Evolutionary conservation across 1,284 basidiomycete genomes (phyloP).

Genomic region (Rhodotorula sp.): DNA sequence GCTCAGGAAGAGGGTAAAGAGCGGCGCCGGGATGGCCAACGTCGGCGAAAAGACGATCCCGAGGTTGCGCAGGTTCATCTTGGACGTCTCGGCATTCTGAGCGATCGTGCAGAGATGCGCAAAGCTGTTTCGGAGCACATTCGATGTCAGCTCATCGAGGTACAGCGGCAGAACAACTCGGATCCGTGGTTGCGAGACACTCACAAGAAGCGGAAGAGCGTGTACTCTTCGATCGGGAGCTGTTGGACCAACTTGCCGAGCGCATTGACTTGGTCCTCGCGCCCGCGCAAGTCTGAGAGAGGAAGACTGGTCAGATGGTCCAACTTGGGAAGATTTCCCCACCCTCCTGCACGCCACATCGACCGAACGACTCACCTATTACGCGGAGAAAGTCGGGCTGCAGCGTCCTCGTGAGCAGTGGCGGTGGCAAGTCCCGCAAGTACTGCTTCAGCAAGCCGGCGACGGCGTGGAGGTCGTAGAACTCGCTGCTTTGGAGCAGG

Average conservation of each 20-base stretch:
- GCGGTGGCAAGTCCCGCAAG: constrained; percentile 82
- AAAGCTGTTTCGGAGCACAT: constrained; percentile 5
- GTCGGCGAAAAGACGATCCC: constrained; percentile 97
- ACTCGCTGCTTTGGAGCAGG: constrained; percentile 76
- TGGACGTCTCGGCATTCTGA: constrained; percentile 83
- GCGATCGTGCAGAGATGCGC: constrained; percentile 84
- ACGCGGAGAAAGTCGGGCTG: constrained; percentile 84
- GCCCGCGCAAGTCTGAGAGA: constrained; percentile 69
- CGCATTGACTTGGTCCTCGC: constrained; percentile 81
- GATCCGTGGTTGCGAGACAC: constrained; percentile 51
- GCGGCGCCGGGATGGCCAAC: constrained; percentile 87
- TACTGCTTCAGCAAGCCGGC: constrained; percentile 84
- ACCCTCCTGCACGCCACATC: constrained; percentile 44
- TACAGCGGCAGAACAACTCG: too few relatives aligned
- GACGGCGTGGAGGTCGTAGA: constrained; percentile 92
- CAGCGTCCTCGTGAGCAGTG: constrained; percentile 84
- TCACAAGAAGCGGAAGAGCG: constrained; percentile 64
- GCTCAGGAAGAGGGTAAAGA: constrained; percentile 86
- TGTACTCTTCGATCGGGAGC: constrained; percentile 89
- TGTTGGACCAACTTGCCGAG: constrained; percentile 79
- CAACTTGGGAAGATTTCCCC: too few relatives aligned
- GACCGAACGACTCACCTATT: constrained; percentile 67
- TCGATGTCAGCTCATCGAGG: neutral
- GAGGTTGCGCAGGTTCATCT: constrained; percentile 98
- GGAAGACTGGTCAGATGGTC: too few relatives aligned